These are phyloP conservation scores for Penicillium parvum DNA, from an alignment of 495 filamentous ascomycete species.

Conservation along the genomic window DNA sequence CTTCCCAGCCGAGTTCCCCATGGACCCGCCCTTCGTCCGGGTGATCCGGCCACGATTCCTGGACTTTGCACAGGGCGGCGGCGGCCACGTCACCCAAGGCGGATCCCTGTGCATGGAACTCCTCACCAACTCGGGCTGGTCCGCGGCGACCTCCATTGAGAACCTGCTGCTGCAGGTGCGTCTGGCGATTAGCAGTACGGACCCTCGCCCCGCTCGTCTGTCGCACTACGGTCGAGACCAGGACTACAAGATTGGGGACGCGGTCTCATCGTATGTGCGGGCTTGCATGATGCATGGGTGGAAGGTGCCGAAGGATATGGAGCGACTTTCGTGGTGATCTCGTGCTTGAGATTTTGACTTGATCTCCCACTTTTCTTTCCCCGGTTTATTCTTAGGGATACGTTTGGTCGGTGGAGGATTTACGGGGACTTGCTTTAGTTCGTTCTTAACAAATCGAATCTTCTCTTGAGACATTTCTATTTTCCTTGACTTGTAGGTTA, in stretches of 20 bases:
- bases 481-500: too few species aligned
- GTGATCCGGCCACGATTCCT: conserved; percentile 80
- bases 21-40: conserved; percentile 79
- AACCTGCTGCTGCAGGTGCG: conserved; percentile 78
- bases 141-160: conserved; percentile 67
- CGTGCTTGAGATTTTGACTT: too few species aligned
- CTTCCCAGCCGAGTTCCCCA: conserved; percentile 69
- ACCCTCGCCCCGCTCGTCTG: conserved; percentile 71
- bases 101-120: conserved; percentile 92
- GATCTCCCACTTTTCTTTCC: too few species aligned
- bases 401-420: too few species aligned
- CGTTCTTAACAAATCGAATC: too few species aligned
- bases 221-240: neutral
- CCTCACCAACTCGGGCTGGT: conserved; percentile 81
- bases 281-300: conserved; percentile 64
- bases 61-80: conserved; percentile 64
- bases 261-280: conserved; percentile 66
- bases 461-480: too few species aligned
- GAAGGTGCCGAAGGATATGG: conserved; percentile 29
- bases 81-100: conserved; percentile 84
- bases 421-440: too few species aligned
- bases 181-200: conserved; percentile 63
- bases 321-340: conserved; percentile 18
- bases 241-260: conserved; percentile 68
- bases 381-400: too few species aligned